Base-by-base conservation (phyloP, 495 filamentous ascomycete genomes). In the Lophium mytilinum region DNA sequence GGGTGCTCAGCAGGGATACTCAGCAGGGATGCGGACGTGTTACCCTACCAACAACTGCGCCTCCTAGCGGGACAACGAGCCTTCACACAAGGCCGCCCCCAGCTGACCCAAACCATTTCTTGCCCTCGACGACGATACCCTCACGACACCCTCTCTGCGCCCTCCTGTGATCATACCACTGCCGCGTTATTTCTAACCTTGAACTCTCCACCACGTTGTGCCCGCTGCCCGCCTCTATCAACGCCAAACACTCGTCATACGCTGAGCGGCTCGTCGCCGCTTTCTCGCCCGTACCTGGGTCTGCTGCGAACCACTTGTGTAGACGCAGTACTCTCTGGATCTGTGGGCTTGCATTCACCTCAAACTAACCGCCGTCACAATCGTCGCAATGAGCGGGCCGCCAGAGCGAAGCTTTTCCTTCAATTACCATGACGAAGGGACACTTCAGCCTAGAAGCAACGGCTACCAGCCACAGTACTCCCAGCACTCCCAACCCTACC, bases 331-430 rank as follows among this genome's bases (percentile, higher is more conserved):
- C 6, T 14, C 45, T 24, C 21, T 19, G 45, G 39, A 41, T 24
- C 45, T 1, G 14, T 30, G 14, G 21, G 9, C 14, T n/a, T 8
- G 21, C 15, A 48, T 30, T 48, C 45, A 24, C 21, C 9, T 11
- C 14, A 7, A 24, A 3, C 9, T 14, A 48, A 48, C 1, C 45
- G 4, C 14, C 5, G 49, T n/a, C 15, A 9, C 17, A 24, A 14
- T 24, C 42, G 14, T 45, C 21, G 33, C 58, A 34, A 61, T 61
- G 58, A 15, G 53, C 21, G 57, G 57, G 8, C 30, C 21, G 1
- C 57, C 45, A 3, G 52, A 60, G n/a, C 51, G 57, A 14, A 52
- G 46, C 37, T 60, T 39, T 48, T 60, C 57, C 12, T 60, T 60
- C 57, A 56, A 56, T 17, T 47, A 53, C 43, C 53, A 60, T 37